phyloP scores from a whole-genome alignment of 1,284 basidiomycete genomes.

The Cutaneotrichosporon sp. region DNA sequence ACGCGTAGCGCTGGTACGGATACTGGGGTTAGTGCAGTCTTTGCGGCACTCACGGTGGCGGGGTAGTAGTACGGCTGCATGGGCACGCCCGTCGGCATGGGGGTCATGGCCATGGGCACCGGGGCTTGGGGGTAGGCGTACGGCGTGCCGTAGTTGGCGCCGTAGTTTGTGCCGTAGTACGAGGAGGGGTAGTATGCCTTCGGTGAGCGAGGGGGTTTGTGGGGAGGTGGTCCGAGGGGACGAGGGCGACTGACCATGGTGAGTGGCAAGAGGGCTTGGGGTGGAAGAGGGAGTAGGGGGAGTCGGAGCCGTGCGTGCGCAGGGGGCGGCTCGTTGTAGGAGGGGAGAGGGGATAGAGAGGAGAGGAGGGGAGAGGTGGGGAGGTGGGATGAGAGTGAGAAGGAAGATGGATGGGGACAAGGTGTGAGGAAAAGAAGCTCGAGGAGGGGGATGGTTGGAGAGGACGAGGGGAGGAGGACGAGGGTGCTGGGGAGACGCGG shows the following conservation, averaged over 20 bases:
- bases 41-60: not conserved
- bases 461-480: too few relatives aligned
- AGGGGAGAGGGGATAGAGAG: not conserved
- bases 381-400: too few relatives aligned
- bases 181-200: not conserved
- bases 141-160: too few relatives aligned
- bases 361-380: too few relatives aligned
- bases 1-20: not conserved
- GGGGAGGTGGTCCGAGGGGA: not conserved
- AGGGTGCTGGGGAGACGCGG: too few relatives aligned
- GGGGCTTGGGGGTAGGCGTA: not conserved
- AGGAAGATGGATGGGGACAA: too few relatives aligned
- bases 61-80: not conserved
- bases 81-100: not conserved
- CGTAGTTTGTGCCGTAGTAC: not conserved
- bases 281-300: not conserved
- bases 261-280: not conserved
- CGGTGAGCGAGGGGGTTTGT: too few relatives aligned
- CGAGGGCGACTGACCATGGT: not conserved
- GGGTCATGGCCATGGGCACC: not conserved
- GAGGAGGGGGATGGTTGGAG: too few relatives aligned
- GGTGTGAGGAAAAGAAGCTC: too few relatives aligned
- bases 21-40: not conserved
- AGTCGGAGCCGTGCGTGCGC: too few relatives aligned
- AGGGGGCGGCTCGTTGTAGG: too few relatives aligned